Conservation (phyloP, 805 yeast genomes). For the Blastobotrys terrestris region DNA sequence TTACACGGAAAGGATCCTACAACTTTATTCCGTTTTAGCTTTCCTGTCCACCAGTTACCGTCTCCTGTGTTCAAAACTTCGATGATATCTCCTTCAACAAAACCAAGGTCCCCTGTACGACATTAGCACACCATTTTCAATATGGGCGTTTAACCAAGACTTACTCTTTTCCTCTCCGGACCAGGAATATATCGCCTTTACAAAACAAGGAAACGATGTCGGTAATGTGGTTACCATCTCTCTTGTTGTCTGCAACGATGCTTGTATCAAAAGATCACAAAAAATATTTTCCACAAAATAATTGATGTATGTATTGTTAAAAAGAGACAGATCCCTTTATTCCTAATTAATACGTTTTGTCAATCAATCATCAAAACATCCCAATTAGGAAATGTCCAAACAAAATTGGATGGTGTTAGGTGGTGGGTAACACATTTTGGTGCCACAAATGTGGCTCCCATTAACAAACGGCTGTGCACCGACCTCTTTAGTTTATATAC, state of each 20-base stretch:
- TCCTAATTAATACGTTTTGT: neutral
- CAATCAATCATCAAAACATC: neutral
- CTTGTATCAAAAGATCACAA: neutral
- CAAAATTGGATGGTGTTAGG: neutral
- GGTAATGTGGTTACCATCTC: conserved; percentile 21
- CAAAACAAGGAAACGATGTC: conserved; percentile 54
- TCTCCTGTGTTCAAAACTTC: conserved; percentile 77
- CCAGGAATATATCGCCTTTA: conserved; percentile 85
- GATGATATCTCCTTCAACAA: conserved; percentile 86
- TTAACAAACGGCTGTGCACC: too few species aligned
- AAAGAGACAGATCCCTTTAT: neutral
- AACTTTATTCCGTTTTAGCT: conserved; percentile 68
- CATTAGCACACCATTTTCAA: conserved; percentile 5
- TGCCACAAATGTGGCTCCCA: too few species aligned
- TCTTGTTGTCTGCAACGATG: neutral
- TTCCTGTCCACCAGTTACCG: conserved; percentile 91
- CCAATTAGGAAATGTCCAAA: conserved; percentile 1
- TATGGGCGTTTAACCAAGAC: conserved; percentile 9
- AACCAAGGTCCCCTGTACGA: conserved; percentile 62
- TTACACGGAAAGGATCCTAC: conserved; percentile 85
- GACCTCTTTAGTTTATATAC: too few species aligned
- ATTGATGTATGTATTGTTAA: neutral
- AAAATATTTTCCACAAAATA: neutral
- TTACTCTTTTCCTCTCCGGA: conserved; percentile 76
- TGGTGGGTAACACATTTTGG: neutral